Conservation (phyloP, 495 filamentous ascomycete genomes). For the Penicillium antarcticum region DNA sequence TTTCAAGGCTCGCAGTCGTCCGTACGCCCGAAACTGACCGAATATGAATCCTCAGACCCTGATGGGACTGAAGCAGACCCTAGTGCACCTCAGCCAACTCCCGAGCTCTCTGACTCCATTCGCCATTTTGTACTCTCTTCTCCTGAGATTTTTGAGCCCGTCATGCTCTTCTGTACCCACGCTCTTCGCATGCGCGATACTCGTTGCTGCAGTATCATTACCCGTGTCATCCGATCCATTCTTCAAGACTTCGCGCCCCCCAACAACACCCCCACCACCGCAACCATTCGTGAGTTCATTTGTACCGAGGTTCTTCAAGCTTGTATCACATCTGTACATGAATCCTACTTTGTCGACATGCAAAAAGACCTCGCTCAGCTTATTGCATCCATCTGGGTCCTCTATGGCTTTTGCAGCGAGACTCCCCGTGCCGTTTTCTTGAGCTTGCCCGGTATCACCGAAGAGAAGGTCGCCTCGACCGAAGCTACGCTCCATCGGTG, state of each 20-base stretch:
- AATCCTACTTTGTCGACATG: slow-evolving; percentile 93
- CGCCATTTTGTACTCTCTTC: slow-evolving; percentile 79
- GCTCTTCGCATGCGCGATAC: slow-evolving; percentile 88
- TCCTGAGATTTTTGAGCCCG: slow-evolving; percentile 74
- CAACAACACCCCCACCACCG: slow-evolving; percentile 48
- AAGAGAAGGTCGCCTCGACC: slow-evolving; percentile 41
- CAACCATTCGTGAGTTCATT: slow-evolving; percentile 87
- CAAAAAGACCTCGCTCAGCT: slow-evolving; percentile 89
- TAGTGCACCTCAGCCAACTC: slow-evolving; percentile 32
- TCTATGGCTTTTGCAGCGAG: slow-evolving; percentile 62
- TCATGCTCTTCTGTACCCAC: slow-evolving; percentile 88
- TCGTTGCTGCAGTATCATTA: slow-evolving; percentile 79
- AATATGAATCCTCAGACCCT: slow-evolving; percentile 26
- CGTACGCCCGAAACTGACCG: slow-evolving; percentile 9
- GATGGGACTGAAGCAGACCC: slow-evolving; percentile 41
- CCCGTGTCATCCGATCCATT: slow-evolving; percentile 78
- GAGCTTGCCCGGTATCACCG: slow-evolving; percentile 55
- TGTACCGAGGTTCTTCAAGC: slow-evolving; percentile 77
- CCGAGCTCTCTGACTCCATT: slow-evolving; percentile 48
- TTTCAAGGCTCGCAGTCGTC: neutral
- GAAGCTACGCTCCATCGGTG: slow-evolving; percentile 55
- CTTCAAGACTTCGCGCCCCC: slow-evolving; percentile 69
- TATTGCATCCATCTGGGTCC: slow-evolving; percentile 78
- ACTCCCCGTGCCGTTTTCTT: slow-evolving; percentile 52
- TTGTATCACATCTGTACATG: slow-evolving; percentile 83